These are phyloP conservation scores for Phytophthora crassamura DNA, from an alignment of 352 stramenopile species.

Conservation along the genomic window DNA sequence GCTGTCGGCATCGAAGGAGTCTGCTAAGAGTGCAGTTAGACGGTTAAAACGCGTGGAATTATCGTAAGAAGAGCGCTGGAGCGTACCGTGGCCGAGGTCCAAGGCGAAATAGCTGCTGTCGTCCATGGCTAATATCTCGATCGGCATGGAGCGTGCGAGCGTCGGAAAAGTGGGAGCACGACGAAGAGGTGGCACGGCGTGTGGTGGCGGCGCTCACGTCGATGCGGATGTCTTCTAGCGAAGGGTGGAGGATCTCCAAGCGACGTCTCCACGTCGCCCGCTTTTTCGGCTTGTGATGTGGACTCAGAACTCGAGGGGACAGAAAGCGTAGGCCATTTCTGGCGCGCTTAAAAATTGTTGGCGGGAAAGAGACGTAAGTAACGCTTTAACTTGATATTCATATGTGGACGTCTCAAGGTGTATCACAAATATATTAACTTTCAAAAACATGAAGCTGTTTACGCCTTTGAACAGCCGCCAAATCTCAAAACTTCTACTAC, in stretches of 20 bases:
- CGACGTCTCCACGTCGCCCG: not conserved
- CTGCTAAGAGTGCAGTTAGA: conserved; percentile 18
- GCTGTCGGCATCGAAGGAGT: conserved; percentile 36
- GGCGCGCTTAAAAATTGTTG: too few species aligned
- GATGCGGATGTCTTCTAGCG: not conserved
- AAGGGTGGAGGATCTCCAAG: not conserved
- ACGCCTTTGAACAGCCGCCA: too few species aligned
- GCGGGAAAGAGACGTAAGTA: too few species aligned
- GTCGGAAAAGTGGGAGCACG: conserved; percentile 4
- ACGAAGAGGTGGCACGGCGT: conserved; percentile 7
- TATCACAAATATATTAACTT: too few species aligned
- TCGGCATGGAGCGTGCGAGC: conserved; percentile 30
- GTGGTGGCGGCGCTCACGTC: not conserved
- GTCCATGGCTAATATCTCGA: conserved; percentile 37
- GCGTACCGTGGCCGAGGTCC: conserved; percentile 33
- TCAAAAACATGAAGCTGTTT: too few species aligned
- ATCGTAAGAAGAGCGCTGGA: not conserved
- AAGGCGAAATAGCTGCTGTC: conserved; percentile 30
- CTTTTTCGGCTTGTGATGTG: not conserved
- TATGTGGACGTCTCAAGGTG: too few species aligned
- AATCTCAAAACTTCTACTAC: too few species aligned
- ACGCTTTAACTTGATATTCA: too few species aligned
- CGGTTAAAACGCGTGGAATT: not conserved
- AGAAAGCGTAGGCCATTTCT: too few species aligned
- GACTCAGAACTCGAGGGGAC: too few species aligned